Base-by-base conservation (phyloP, 495 filamentous ascomycete genomes). In the Hypoxylon intermedium region DNA sequence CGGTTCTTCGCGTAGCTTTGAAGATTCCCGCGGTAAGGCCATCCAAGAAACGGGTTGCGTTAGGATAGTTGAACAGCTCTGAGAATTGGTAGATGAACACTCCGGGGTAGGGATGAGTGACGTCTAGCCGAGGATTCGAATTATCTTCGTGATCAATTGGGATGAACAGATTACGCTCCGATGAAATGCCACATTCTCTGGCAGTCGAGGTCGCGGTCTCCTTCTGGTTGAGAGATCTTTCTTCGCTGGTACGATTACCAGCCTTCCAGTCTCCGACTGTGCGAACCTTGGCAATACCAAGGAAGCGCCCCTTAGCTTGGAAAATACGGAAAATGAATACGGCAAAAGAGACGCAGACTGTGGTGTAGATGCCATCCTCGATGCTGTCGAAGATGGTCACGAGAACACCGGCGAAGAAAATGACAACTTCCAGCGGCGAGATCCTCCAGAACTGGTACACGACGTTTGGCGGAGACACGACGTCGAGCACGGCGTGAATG, bases 41-140 rank as follows among this genome's bases (percentile, higher is more conserved):
- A 53, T 82, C 79, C 28, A 82, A 66, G 34, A 82, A 78, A 9
- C 70, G 76, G 2, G 77, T 76, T 15, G 73, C 73, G 60, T 83
- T 83, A 57, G 78, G 66, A 53, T 83, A 83, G 58, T 80, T 83
- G 53, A 83, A 79, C 11, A 78, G 73, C 42, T 83, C 79, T 18
- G 69, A 74, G 46, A 82, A 80, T 28, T 76, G 79, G 57, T 82
- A 83, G 44, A 83, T 68, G 53, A 83, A 77, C 38, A 83, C 74
- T 9, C 78, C 78, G 3, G 77, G 78, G 18, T 76, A 77, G 2
- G 80, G 78, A 13, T 70, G 67, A 21, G 61, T 50, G 37, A 82
- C 61, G 6, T 67, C 30, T 36, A 78, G 53, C 19, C 69, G 49
- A 0, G 72, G 74, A 64, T 82, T 82, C 37, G 79, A 76, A 42